Conservation (phyloP, 345 rosid genomes). For the Populus tremula region DNA sequence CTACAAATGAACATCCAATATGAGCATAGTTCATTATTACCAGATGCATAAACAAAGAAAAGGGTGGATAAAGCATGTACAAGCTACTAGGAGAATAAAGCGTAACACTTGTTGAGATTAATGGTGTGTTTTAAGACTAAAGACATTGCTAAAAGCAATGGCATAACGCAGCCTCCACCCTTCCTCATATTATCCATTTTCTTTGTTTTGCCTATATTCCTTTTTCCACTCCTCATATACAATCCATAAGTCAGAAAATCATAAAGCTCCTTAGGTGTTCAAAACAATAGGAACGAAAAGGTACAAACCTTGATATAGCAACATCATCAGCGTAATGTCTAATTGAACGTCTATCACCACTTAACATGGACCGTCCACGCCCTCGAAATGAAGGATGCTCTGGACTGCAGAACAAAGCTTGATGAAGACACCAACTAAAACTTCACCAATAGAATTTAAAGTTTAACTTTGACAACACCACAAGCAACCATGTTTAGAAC, state of each 20-base stretch:
- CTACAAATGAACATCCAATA: conserved; percentile 24
- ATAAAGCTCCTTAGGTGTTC: not conserved
- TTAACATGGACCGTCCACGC: conserved; percentile 74
- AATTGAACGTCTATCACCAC: conserved; percentile 64
- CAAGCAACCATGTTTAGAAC: not conserved
- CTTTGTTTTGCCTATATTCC: not conserved
- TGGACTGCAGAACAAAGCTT: conserved; percentile 57
- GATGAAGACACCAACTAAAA: not conserved
- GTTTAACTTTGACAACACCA: not conserved
- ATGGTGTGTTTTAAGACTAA: not conserved
- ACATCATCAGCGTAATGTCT: conserved; percentile 61
- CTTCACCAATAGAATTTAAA: not conserved
- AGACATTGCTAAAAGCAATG: not conserved
- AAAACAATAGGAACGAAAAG: not conserved
- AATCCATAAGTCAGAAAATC: not conserved
- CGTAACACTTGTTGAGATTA: not conserved
- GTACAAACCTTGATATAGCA: conserved; percentile 63
- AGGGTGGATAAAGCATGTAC: not conserved
- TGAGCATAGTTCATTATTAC: conserved; percentile 5
- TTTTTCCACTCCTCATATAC: not conserved
- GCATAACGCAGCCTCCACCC: not conserved
- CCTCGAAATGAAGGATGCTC: conserved; percentile 81
- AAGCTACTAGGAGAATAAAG: not conserved
- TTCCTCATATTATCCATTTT: not conserved
- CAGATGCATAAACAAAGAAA: not conserved